Evolutionary conservation across 495 filamentous ascomycete species (phyloP).

Genomic region (Talaromyces liani): DNA sequence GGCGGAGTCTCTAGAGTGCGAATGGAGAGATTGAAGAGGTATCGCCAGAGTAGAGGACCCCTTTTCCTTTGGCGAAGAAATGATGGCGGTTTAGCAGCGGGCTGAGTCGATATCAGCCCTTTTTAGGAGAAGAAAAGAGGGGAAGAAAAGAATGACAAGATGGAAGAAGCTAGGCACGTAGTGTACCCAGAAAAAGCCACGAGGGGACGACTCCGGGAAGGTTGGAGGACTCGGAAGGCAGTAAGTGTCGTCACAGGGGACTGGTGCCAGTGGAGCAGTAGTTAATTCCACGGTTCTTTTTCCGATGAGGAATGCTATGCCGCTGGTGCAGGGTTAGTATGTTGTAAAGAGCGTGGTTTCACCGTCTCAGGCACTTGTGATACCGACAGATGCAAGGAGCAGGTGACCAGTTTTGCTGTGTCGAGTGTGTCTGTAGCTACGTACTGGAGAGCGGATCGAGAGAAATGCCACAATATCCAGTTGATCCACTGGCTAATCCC

Average conservation of each 20-base stretch:
- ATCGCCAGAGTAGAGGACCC: slow-evolving; percentile 39
- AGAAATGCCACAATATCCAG: slow-evolving; percentile 4
- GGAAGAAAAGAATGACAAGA: slow-evolving; percentile 1
- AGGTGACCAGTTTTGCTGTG: slow-evolving; percentile 6
- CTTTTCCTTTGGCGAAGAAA: slow-evolving; percentile 44
- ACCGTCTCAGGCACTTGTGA: slow-evolving; percentile 10
- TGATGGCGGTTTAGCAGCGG: slow-evolving; percentile 47
- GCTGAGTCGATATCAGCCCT: slow-evolving; percentile 39
- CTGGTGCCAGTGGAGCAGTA: neutral
- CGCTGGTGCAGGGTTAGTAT: neutral
- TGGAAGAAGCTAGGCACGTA: neutral
- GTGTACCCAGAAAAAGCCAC: slow-evolving; percentile 3
- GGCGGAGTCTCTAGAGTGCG: slow-evolving; percentile 25
- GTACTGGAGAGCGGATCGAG: neutral
- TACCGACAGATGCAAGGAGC: slow-evolving; percentile 10
- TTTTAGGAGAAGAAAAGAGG: neutral
- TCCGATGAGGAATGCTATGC: neutral
- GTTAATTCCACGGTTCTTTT: neutral
- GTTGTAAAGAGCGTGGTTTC: neutral
- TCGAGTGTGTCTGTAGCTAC: neutral
- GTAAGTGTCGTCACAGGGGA: neutral
- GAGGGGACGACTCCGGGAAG: neutral
- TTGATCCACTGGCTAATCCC: neutral
- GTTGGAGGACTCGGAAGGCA: neutral
- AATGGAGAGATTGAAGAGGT: slow-evolving; percentile 48